Evolutionary conservation across 306 rosid genomes (phyloP).

Genomic region (Rosa lucieae): DNA sequence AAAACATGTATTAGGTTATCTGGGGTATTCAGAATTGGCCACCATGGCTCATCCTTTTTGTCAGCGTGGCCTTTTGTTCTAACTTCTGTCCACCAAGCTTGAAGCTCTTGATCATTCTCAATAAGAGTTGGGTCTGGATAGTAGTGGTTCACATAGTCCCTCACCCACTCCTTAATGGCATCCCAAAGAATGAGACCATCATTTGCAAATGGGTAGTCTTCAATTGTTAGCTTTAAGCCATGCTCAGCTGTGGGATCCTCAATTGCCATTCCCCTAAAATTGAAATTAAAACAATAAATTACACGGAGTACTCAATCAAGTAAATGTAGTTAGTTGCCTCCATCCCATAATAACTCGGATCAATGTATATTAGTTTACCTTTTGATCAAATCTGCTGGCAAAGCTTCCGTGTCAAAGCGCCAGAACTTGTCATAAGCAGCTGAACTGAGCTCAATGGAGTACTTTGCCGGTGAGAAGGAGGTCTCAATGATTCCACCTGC

Average conservation of each 20-base stretch:
- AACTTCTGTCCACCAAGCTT: conserved; percentile 45
- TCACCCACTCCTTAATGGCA: conserved; percentile 34
- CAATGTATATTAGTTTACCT: conserved; percentile 17
- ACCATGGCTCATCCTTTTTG: conserved; percentile 48
- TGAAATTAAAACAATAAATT: not conserved
- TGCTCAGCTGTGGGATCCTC: conserved; percentile 35
- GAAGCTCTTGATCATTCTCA: conserved; percentile 35
- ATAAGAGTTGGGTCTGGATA: conserved; percentile 22
- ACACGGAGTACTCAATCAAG: too few species aligned
- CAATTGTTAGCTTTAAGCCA: conserved; percentile 38
- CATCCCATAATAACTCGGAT: not conserved
- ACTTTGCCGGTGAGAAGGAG: conserved; percentile 28
- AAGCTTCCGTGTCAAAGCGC: conserved; percentile 38
- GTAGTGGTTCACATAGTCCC: conserved; percentile 37
- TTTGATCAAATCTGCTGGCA: conserved; percentile 39
- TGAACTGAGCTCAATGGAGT: conserved; percentile 30
- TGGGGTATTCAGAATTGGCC: conserved; percentile 31
- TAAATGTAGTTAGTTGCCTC: not conserved
- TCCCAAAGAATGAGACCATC: conserved; percentile 44
- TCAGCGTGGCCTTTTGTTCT: conserved; percentile 37
- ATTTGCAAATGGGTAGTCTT: conserved; percentile 44
- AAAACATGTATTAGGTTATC: conserved; percentile 21
- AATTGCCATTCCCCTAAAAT: conserved; percentile 38
- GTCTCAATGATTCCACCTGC: conserved; percentile 37
- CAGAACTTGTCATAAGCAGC: conserved; percentile 32